phyloP scores from a whole-genome alignment of 192 early-diverging fungal species.

The Helicostylum pulchrum region DNA sequence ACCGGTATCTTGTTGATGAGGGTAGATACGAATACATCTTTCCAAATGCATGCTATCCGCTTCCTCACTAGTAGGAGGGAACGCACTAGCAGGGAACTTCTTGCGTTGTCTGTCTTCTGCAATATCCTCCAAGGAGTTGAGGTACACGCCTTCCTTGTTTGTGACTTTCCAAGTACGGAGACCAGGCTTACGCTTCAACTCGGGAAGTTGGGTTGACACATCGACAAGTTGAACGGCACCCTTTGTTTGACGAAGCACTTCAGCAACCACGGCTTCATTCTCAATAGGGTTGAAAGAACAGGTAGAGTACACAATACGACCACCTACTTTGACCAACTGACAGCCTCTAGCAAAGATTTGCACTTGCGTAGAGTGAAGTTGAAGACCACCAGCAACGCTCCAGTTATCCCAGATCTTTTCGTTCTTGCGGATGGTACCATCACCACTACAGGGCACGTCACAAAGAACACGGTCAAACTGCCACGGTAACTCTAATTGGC shows the following conservation, averaged over 20 bases:
- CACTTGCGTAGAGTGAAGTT: conserved; percentile 81
- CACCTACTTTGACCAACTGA: conserved; percentile 86
- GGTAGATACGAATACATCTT: conserved; percentile 86
- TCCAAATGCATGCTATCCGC: conserved; percentile 61
- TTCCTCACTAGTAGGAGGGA: conserved; percentile 52
- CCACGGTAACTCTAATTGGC: conserved; percentile 8
- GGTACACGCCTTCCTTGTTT: conserved; percentile 61
- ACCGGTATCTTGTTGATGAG: conserved; percentile 93
- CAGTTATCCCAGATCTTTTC: conserved; percentile 88
- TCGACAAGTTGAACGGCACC: conserved; percentile 83
- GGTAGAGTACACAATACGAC: conserved; percentile 95
- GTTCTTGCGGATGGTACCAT: conserved; percentile 98
- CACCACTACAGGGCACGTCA: conserved; percentile 97
- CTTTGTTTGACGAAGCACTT: conserved; percentile 60
- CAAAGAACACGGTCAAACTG: conserved; percentile 96
- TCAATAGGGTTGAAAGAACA: conserved; percentile 98
- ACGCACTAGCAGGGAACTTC: conserved; percentile 56
- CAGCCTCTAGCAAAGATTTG: conserved; percentile 85
- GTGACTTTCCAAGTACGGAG: conserved; percentile 87
- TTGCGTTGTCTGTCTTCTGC: conserved; percentile 31
- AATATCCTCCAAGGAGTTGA: conserved; percentile 50
- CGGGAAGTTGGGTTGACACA: conserved; percentile 76
- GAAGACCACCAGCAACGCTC: conserved; percentile 69
- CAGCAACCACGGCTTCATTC: conserved; percentile 94
- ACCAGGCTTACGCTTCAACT: conserved; percentile 78